These are phyloP conservation scores for Oryza rufipogon DNA, from an alignment of 176 grass and related monocot species.

Conservation along the genomic window DNA sequence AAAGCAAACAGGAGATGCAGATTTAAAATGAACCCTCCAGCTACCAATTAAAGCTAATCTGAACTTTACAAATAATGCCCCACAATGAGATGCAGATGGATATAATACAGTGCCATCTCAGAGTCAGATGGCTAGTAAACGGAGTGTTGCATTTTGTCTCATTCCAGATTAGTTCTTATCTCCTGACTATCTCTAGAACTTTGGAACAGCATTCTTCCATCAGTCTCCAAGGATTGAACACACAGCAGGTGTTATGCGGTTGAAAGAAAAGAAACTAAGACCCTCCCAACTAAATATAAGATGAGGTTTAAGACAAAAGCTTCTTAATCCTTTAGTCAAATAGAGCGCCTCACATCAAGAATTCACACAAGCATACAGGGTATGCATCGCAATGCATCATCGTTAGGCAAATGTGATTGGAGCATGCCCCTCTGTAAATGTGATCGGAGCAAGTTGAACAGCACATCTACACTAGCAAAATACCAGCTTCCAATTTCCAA, in stretches of 20 bases:
- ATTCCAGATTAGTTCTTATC: neutral
- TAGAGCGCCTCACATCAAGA: neutral
- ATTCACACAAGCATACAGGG: neutral
- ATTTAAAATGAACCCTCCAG: neutral
- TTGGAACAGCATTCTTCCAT: neutral
- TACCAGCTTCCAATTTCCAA: too few species aligned
- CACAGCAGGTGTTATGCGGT: too few species aligned
- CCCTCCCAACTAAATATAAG: neutral
- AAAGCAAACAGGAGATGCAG: too few species aligned
- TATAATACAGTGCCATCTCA: neutral
- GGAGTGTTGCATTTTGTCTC: neutral
- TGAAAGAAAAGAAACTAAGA: neutral
- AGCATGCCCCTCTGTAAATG: neutral
- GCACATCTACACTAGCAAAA: too few species aligned
- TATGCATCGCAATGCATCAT: neutral
- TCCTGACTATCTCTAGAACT: neutral
- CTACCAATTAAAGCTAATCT: neutral
- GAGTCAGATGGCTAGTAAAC: neutral
- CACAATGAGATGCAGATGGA: neutral
- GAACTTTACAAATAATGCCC: neutral
- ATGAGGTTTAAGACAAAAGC: neutral
- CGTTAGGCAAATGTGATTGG: neutral
- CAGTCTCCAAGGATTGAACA: neutral
- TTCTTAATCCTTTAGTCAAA: neutral
- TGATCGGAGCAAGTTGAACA: neutral